These are phyloP conservation scores for Exophiala lecanii-corni DNA, from an alignment of 2,329 filamentous ascomycete genomes.

Conservation along the genomic window DNA sequence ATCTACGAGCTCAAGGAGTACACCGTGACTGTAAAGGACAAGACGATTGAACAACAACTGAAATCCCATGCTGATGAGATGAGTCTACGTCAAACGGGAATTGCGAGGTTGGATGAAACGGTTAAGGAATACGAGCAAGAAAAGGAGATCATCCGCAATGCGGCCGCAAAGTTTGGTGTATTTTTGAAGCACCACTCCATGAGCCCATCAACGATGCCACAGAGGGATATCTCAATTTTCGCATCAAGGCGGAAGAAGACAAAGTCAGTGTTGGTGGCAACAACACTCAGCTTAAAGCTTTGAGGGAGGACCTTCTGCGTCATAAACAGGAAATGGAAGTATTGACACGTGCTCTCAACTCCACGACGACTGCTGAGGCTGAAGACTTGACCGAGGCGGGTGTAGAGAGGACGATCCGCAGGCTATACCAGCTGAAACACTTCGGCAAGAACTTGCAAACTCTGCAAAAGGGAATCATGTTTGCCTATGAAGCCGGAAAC, in stretches of 20 bases:
- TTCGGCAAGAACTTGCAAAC: slow-evolving; percentile 25
- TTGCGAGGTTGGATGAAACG: slow-evolving; percentile 23
- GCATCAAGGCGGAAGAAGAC: slow-evolving; percentile 36
- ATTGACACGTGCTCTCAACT: too few relatives aligned
- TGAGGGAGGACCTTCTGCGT: slow-evolving; percentile 10
- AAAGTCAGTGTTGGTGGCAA: slow-evolving; percentile 32
- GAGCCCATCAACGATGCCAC: slow-evolving; percentile 39
- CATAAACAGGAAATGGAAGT: too few relatives aligned
- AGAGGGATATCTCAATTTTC: slow-evolving; percentile 36
- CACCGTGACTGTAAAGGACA: slow-evolving; percentile 26
- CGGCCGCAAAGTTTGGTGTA: slow-evolving; percentile 35
- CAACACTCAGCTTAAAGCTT: slow-evolving; percentile 20
- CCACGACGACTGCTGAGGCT: too few relatives aligned
- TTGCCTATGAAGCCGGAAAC: slow-evolving; percentile 23
- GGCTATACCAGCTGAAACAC: slow-evolving; percentile 27
- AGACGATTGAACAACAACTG: slow-evolving; percentile 27
- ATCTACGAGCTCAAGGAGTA: slow-evolving; percentile 29
- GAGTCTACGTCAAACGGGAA: slow-evolving; percentile 25
- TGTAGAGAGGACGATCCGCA: slow-evolving; percentile 22
- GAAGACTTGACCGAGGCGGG: too few relatives aligned
- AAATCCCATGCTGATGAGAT: slow-evolving; percentile 26
- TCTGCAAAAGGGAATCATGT: slow-evolving; percentile 18
- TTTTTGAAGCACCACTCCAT: slow-evolving; percentile 38
- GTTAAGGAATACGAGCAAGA: slow-evolving; percentile 33
- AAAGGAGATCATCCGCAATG: slow-evolving; percentile 31